Conservation (phyloP, 495 filamentous ascomycete species). For the Daldinia childiae region DNA sequence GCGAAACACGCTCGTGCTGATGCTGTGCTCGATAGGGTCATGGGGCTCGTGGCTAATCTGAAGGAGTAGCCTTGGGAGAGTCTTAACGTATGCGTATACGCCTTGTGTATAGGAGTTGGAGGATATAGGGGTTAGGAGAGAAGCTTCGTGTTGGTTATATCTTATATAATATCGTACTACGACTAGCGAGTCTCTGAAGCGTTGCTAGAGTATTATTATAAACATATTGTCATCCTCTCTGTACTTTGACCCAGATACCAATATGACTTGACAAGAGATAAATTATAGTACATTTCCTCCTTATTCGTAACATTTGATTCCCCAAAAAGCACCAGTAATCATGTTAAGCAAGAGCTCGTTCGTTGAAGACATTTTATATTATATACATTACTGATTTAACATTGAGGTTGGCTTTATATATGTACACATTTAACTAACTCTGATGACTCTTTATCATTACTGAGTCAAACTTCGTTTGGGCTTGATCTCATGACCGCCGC, state of each 20-base stretch:
- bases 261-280: neutral
- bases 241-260: neutral
- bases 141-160: neutral
- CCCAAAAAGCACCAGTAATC: neutral
- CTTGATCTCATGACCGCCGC: conserved; percentile 11
- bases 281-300: neutral
- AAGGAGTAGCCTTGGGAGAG: neutral
- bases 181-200: too few species aligned
- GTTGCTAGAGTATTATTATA: neutral
- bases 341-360: neutral
- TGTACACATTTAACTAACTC: neutral
- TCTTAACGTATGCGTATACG: too few species aligned
- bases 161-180: too few species aligned
- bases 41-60: neutral
- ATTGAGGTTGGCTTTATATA: neutral
- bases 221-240: neutral
- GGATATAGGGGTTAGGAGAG: neutral
- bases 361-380: conserved; percentile 5
- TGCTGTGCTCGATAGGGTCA: neutral
- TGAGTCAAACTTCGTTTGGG: conserved; percentile 8
- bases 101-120: neutral
- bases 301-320: neutral
- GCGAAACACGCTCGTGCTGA: neutral
- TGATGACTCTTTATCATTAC: conserved; percentile 1
- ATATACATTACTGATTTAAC: conserved; percentile 16